Evolutionary conservation across 164 flowering plant species (phyloP).

Genomic region (Umbilicus rupestris): DNA sequence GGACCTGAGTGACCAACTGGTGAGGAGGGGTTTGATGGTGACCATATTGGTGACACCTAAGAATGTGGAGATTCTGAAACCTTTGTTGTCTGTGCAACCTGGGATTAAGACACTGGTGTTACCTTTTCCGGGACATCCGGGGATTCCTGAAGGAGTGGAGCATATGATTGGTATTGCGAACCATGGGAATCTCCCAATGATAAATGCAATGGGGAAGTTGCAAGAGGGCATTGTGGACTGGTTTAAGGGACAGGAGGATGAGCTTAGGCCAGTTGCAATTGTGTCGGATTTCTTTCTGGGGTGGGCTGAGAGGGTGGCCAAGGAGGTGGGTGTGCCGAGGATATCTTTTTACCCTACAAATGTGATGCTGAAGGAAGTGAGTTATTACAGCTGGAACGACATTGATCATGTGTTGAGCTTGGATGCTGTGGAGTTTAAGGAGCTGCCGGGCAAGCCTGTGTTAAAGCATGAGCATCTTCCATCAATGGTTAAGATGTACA

Average conservation of each 20-base stretch:
- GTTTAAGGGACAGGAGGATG: conserved; percentile 28
- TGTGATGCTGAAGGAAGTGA: neutral
- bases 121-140: conserved; percentile 48
- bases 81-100: conserved; percentile 37
- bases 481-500: conserved; percentile 18
- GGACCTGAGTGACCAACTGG: conserved; percentile 45
- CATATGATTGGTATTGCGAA: conserved; percentile 37
- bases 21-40: conserved; percentile 24
- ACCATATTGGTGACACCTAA: conserved; percentile 53
- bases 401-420: neutral
- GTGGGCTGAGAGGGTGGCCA: conserved; percentile 8
- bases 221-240: conserved; percentile 28
- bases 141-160: conserved; percentile 41
- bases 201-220: conserved; percentile 28
- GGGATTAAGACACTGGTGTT: conserved; percentile 31
- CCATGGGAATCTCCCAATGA: conserved; percentile 20
- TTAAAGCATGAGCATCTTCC: conserved; percentile 26
- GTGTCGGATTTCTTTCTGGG: conserved; percentile 26
- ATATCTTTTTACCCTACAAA: neutral
- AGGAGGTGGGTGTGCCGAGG: conserved; percentile 7
- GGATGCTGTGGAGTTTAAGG: conserved; percentile 15
- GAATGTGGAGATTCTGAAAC: conserved; percentile 41
- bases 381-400: neutral
- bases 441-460: conserved; percentile 17
- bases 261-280: conserved; percentile 40